A percentile compares a stretch with the other conserved stretches of the same genome.
Evolutionary conservation across 768 basidiomycete species (phyloP).

Genomic region (Mycena maculata): DNA sequence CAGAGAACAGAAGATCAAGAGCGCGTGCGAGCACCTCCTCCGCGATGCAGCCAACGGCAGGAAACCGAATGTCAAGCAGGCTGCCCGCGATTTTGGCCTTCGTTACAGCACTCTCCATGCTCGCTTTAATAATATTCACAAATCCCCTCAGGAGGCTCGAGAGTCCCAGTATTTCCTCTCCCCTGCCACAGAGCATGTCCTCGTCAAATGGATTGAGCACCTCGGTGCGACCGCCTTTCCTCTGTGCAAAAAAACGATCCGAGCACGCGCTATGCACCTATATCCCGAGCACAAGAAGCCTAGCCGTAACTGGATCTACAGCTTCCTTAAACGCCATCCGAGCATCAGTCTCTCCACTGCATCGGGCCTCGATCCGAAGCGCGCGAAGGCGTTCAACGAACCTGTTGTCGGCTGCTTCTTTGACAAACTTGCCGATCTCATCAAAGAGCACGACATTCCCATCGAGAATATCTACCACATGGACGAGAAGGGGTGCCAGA

Average conservation of each 20-base stretch:
- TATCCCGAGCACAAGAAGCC: not conserved
- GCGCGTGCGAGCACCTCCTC: too few species aligned
- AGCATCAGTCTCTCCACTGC: not conserved
- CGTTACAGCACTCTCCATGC: too few species aligned
- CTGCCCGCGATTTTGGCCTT: too few species aligned
- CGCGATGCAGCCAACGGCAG: too few species aligned
- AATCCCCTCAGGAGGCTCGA: not conserved
- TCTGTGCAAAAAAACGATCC: not conserved
- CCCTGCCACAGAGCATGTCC: conserved; percentile 4
- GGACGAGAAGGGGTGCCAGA: conserved; percentile 16
- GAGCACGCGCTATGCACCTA: too few species aligned
- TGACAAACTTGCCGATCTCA: not conserved
- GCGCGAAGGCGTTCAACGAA: not conserved
- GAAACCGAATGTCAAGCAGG: too few species aligned
- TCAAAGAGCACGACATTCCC: conserved; percentile 7
- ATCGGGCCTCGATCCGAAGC: not conserved
- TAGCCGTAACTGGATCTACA: conserved; percentile 10
- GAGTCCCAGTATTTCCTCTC: conserved; percentile 7
- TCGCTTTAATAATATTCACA: too few species aligned
- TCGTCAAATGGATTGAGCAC: conserved; percentile 22
- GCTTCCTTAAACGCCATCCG: conserved; percentile 4
- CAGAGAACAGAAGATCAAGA: too few species aligned
- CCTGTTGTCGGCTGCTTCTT: too few species aligned
- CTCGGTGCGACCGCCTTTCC: conserved; percentile 2
- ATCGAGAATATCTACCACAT: conserved; percentile 19